Conservation (phyloP, 192 early-diverging fungal genomes). For the Coemansia brasiliensis region DNA sequence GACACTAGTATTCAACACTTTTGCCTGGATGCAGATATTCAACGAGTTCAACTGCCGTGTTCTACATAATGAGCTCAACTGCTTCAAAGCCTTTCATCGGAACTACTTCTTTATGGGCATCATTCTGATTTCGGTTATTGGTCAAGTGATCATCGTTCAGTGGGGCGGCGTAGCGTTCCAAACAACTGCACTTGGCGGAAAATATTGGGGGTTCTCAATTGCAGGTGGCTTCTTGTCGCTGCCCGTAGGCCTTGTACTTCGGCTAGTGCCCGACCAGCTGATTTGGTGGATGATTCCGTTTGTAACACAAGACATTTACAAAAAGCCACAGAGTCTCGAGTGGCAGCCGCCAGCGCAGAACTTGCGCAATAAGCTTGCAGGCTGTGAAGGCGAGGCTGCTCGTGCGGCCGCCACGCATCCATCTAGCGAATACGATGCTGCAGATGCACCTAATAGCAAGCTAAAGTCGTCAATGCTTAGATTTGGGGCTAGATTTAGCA, state of each 20-base stretch:
- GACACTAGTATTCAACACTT: conserved; percentile 90
- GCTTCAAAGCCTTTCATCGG: conserved; percentile 74
- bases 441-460: conserved; percentile 11
- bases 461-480: conserved; percentile 31
- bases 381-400: not conserved
- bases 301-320: conserved; percentile 51
- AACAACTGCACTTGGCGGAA: conserved; percentile 62
- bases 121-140: conserved; percentile 67
- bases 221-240: conserved; percentile 76
- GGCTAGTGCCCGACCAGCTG: conserved; percentile 80
- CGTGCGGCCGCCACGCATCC: not conserved
- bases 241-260: conserved; percentile 80
- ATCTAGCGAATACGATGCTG: conserved; percentile 2
- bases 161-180: conserved; percentile 89
- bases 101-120: conserved; percentile 85
- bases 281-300: conserved; percentile 57
- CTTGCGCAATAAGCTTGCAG: conserved; percentile 44
- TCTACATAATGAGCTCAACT: conserved; percentile 77
- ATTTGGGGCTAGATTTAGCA: conserved; percentile 31
- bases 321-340: conserved; percentile 48
- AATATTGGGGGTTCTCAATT: conserved; percentile 84
- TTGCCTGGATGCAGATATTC: conserved; percentile 88
- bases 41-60: conserved; percentile 88
- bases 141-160: conserved; percentile 86
- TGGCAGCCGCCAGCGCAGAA: conserved; percentile 53